Conservation (phyloP, 495 filamentous ascomycete species). For the Podospora appendiculata region DNA sequence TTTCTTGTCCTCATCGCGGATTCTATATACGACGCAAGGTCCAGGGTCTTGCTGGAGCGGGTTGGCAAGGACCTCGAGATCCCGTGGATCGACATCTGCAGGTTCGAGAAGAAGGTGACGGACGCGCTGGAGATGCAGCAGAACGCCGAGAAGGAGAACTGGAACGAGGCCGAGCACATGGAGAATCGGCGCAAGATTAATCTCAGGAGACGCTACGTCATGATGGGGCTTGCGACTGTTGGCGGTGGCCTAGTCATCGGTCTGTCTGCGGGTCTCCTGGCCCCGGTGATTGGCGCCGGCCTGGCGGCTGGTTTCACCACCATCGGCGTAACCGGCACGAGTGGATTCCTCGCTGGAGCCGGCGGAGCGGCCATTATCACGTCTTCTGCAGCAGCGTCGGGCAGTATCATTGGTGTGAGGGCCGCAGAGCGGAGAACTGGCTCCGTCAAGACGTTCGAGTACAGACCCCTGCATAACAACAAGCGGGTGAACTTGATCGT, state of each 20-base stretch:
- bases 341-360: constrained; percentile 81
- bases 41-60: constrained; percentile 74
- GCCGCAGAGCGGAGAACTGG: constrained; percentile 84
- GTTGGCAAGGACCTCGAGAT: constrained; percentile 75
- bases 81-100: constrained; percentile 86
- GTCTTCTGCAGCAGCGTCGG: constrained; percentile 77
- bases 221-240: constrained; percentile 96
- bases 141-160: constrained; percentile 84
- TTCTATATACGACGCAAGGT: constrained; percentile 85
- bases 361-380: constrained; percentile 94
- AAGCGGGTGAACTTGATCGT: constrained; percentile 95
- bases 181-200: constrained; percentile 75
- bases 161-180: constrained; percentile 95
- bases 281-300: constrained; percentile 90
- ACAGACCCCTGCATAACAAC: constrained; percentile 92
- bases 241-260: constrained; percentile 95
- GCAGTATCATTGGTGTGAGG: constrained; percentile 73
- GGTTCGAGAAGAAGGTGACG: constrained; percentile 95
- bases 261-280: constrained; percentile 82
- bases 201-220: constrained; percentile 72
- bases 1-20: constrained; percentile 95
- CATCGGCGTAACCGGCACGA: constrained; percentile 85
- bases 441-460: constrained; percentile 92
- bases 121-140: constrained; percentile 98
- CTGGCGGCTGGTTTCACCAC: constrained; percentile 92